Base-by-base conservation (phyloP, 202 grass and related monocot species). In the Panicum virgatum region DNA sequence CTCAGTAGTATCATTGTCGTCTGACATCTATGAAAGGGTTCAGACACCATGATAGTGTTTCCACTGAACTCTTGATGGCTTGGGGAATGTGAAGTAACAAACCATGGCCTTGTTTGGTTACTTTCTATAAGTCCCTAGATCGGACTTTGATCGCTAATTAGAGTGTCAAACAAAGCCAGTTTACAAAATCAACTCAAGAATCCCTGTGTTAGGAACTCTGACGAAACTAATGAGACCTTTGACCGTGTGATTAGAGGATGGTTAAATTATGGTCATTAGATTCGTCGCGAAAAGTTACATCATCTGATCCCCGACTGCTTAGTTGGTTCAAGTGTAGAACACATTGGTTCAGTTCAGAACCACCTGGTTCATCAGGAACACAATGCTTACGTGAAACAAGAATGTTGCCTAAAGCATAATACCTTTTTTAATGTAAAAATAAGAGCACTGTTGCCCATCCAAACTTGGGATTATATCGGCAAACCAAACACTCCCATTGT, bases 21-120 rank as follows among this genome's bases (percentile, higher is more conserved):
- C 66, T 42, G 42, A 63, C 26, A 77, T 69, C 45, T 12, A 84
- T 0, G 38, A 38, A 63, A 79, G 7, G 80, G 14, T 61, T 72
- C 75, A 51, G 86, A 75, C 75, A 80, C 13, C 75, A 80, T 88
- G 67, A 79, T 80, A 66, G 25, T 73, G 60, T 62, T 15, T 27
- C 86, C 81, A 88, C 60, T 39, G 38, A 73, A 53, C n/a, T 6
- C 20, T 27, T 38, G 2, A 19, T 39, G 34, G n/a, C 53, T 26
- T 26, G 76, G 53, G 47, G 45, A 72, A 51, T 37, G 69, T 34
- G 47, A 73, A 18, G 47, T 3, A 37, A 73, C 47, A 27, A 10
- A 53, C 29, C 69, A n/a, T n/a, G n/a, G n/a, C n/a, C n/a, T n/a
- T n/a, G n/a, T n/a, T n/a, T n/a, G n/a, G n/a, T n/a, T n/a, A n/a